These are phyloP conservation scores for Cryptosporidium baileyi DNA, from an alignment of 169 alveolate genomes.

Conservation along the genomic window DNA sequence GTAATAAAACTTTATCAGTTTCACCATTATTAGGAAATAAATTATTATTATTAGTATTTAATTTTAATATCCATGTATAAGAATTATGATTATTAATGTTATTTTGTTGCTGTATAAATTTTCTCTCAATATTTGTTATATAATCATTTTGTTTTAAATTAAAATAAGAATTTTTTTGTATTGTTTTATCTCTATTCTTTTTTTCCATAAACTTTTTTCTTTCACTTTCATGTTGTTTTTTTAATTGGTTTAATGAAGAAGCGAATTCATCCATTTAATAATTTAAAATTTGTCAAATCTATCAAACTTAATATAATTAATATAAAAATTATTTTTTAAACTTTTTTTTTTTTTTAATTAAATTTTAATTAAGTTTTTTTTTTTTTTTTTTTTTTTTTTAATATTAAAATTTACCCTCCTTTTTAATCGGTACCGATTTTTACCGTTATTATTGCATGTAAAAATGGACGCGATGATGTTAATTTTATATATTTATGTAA, in stretches of 20 bases:
- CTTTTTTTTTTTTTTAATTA: neutral
- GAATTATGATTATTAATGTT: neutral
- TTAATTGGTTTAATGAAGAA: no score
- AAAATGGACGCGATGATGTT: no score
- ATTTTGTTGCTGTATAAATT: constrained; percentile 9
- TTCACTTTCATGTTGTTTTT: no score
- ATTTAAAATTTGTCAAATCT: no score
- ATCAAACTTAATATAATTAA: no score
- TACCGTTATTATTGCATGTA: neutral
- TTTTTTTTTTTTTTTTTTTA: neutral
- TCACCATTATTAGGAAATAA: constrained; percentile 33
- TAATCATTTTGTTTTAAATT: neutral
- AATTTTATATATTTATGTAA: no score
- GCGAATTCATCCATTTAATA: no score
- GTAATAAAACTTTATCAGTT: constrained; percentile 34
- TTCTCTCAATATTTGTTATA: constrained; percentile 23
- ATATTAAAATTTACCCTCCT: neutral
- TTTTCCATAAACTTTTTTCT: no score
- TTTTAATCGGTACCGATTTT: neutral
- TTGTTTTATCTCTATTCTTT: no score
- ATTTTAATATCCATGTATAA: constrained; percentile 21
- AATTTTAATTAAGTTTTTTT: neutral
- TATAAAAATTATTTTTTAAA: neutral
- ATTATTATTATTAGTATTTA: neutral
- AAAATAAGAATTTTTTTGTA: no score